Evolutionary conservation across 2,329 filamentous ascomycete genomes (phyloP), one percentile per base, ranked within the genome.

Genomic region (Dactylonectria estremocensis): DNA sequence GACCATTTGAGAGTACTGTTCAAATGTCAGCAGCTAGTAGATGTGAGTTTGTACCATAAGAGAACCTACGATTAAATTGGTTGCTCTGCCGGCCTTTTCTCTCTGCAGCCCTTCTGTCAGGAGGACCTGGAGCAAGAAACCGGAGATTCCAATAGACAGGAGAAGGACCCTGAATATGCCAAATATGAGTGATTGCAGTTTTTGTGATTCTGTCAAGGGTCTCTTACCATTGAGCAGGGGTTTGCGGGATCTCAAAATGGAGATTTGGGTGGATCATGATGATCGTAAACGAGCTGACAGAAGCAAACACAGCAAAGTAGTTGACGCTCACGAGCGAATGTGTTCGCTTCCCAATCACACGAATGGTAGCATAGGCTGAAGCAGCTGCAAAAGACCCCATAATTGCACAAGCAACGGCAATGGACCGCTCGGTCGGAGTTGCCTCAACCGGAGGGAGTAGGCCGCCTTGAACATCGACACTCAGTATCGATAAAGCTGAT

Each of bases 261-360:
- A 85, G 73, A 37, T 78, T 79, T 0, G 85, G 85, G 31, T 84
- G 77, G 9, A 82, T 67, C 13, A 83, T 82, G 76, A 95, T 88
- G 45, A 89, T 87, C 1, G 91, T 74, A 1, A 87, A 80, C 8
- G 91, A 92, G 57, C 93, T 88, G 0, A 93, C 73, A 0, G 90
- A 92, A 45, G 91, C 92, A 78, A 90, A 86, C 0, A 83, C 82
- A 1, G 91, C 90, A 77, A 95, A 95, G 78, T 95, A 95, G 69
- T 93, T 95, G 8, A 95, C 93, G 33, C 87, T 91, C 48, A 95
- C 88, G 16, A 96, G 87, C 0, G 93, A 90, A 77, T 95, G 93
- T 0, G 91, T 91, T 20, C 92, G 85, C 71, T 89, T 89, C 1
- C 93, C 93, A 66, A 95, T 94, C 76, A 92, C 89, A 9, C 93